Conservation (phyloP, 2,329 filamentous ascomycete genomes). For the Aspergillus pseudoterreus region DNA sequence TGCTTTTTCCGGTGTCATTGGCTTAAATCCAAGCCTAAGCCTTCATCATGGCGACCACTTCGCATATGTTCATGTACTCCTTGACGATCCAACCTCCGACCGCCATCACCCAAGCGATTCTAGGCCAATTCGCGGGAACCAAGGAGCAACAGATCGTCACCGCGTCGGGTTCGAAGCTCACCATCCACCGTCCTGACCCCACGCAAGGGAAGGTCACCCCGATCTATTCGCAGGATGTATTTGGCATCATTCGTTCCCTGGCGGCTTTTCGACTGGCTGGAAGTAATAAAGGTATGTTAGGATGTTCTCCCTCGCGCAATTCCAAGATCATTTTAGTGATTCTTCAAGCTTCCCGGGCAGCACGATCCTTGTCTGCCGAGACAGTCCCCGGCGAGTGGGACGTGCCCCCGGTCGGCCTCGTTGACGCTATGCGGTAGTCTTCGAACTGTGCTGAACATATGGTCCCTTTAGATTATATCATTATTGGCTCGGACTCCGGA, state of each 20-base stretch:
- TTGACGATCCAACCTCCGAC: conserved; percentile 92
- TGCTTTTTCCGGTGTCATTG: conserved; percentile 7
- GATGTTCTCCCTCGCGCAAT: conserved; percentile 15
- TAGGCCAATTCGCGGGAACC: conserved; percentile 92
- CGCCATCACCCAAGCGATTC: conserved; percentile 81
- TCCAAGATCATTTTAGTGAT: conserved; percentile 64
- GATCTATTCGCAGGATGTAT: conserved; percentile 86
- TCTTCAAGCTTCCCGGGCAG: conserved; percentile 60
- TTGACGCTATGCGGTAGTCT: conserved; percentile 26
- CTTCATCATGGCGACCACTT: conserved; percentile 85
- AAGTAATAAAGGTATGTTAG: conserved; percentile 82
- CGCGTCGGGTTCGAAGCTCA: conserved; percentile 83
- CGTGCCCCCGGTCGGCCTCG: conserved; percentile 32
- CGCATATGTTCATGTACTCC: conserved; percentile 98
- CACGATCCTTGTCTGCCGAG: conserved; percentile 37
- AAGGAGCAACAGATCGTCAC: conserved; percentile 98
- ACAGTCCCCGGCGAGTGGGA: conserved; percentile 26
- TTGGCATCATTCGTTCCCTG: conserved; percentile 88
- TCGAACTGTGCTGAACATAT: conserved; percentile 40
- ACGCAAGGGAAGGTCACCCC: conserved; percentile 81
- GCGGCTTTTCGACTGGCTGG: conserved; percentile 89
- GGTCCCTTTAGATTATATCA: conserved; percentile 74
- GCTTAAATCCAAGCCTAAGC: conserved; percentile 17
- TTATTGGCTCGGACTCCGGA: conserved; percentile 91
- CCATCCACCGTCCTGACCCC: conserved; percentile 80